Conservation (phyloP, 805 yeast genomes). For the Lipomyces japonicus region DNA sequence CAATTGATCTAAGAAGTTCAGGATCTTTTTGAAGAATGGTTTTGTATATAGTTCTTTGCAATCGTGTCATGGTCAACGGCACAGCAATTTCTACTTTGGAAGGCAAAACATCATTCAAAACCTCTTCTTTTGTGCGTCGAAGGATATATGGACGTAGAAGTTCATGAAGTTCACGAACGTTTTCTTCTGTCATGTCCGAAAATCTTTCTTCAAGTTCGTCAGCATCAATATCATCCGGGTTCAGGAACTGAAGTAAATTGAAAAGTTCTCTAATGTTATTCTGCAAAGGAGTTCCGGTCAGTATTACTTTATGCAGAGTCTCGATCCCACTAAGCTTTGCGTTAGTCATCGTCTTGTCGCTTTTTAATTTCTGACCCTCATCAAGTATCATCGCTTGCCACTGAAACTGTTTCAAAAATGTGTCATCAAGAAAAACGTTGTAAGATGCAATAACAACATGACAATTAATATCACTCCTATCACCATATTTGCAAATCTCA, state of each 20-base stretch:
- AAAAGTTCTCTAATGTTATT: conserved; percentile 84
- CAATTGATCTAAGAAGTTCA: conserved; percentile 53
- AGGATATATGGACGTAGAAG: conserved; percentile 76
- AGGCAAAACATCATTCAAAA: conserved; percentile 66
- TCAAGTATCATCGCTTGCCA: conserved; percentile 89
- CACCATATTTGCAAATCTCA: conserved; percentile 18
- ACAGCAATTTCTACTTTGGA: conserved; percentile 83
- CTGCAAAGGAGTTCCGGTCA: conserved; percentile 96
- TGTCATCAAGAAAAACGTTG: conserved; percentile 71
- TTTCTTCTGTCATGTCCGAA: conserved; percentile 78
- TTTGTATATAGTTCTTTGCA: conserved; percentile 62
- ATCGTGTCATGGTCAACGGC: conserved; percentile 58
- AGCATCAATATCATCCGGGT: conserved; percentile 79
- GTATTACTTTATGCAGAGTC: conserved; percentile 62
- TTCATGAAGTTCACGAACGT: conserved; percentile 77
- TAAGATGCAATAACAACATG: conserved; percentile 78
- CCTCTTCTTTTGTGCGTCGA: conserved; percentile 74
- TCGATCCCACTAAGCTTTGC: conserved; percentile 49
- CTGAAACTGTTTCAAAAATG: conserved; percentile 46
- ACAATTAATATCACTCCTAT: conserved; percentile 28
- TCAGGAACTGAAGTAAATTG: conserved; percentile 77
- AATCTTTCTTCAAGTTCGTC: conserved; percentile 82
- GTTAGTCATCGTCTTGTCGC: conserved; percentile 34
- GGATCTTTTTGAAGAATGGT: conserved; percentile 59
- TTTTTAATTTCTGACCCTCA: conserved; percentile 91